Percentiles rank a stretch among this genome's conserved stretches.
Evolutionary conservation across 768 basidiomycete species (phyloP).

Genomic region (Infundibulicybe gibba): DNA sequence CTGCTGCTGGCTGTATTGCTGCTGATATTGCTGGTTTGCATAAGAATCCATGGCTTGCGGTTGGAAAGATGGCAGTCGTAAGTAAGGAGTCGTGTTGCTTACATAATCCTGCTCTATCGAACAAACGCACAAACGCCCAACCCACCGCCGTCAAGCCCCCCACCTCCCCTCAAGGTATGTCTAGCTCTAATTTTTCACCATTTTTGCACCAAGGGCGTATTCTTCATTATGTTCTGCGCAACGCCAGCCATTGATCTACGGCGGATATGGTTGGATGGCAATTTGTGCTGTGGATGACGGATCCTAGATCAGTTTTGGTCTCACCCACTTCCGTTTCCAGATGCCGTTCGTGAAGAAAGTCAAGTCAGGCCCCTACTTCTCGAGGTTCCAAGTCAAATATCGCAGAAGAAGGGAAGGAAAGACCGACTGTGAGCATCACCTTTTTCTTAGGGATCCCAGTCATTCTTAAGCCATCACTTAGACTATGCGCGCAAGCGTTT

Average conservation of each 20-base stretch:
- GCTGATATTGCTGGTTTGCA: constrained; percentile 42
- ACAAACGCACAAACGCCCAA: constrained; percentile 8
- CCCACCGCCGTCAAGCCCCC: constrained; percentile 24
- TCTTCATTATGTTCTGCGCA: background rate
- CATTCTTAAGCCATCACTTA: constrained; percentile 25
- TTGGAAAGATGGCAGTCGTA: background rate
- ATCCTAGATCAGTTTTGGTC: constrained; percentile 4
- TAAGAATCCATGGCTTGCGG: constrained; percentile 39
- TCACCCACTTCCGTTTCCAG: constrained; percentile 17
- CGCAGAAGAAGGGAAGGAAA: constrained; percentile 96
- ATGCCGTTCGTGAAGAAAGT: constrained; percentile 98
- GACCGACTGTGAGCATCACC: constrained; percentile 80
- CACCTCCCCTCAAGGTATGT: constrained; percentile 39
- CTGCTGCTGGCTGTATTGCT: constrained; percentile 49
- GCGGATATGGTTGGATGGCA: constrained; percentile 30
- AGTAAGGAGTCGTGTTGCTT: constrained; percentile 7
- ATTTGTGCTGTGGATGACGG: constrained; percentile 26
- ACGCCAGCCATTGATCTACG: background rate
- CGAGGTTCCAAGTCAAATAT: constrained; percentile 98
- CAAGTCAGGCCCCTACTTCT: constrained; percentile 98
- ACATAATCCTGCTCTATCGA: constrained; percentile 22
- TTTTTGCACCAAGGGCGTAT: background rate
- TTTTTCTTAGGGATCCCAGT: background rate
- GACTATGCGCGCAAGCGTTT: constrained; percentile 98
- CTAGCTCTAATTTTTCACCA: constrained; percentile 1